phyloP scores from a whole-genome alignment of 2,329 filamentous ascomycete genomes.

The Fusarium subtropicale region DNA sequence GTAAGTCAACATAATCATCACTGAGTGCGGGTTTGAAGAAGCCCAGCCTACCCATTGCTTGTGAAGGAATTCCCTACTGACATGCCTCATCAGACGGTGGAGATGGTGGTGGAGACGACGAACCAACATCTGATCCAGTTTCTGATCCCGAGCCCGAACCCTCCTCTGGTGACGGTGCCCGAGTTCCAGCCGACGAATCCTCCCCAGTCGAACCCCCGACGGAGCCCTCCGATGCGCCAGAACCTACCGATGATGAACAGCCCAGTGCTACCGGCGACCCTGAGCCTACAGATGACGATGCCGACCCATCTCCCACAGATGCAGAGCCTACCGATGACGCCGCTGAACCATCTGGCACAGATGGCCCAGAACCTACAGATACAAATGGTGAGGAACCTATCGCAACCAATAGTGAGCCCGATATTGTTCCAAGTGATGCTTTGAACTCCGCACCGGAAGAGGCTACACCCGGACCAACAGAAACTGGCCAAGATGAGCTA shows the following conservation, averaged over 20 bases:
- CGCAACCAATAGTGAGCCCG: neutral
- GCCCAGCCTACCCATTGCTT: rapidly evolving
- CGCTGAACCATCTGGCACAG: neutral
- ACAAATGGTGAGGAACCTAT: conserved; percentile 16
- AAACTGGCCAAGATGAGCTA: neutral
- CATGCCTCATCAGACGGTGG: neutral
- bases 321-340: neutral
- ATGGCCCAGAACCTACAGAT: neutral
- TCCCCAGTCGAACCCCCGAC: neutral
- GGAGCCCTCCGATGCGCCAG: neutral
- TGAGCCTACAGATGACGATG: neutral
- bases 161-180: neutral
- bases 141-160: neutral
- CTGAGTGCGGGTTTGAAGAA: neutral
- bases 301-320: neutral
- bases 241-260: neutral
- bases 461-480: conserved; percentile 1
- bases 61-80: neutral
- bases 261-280: neutral
- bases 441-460: conserved; percentile 6
- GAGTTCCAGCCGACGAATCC: neutral
- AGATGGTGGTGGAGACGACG: neutral
- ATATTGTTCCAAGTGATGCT: conserved; percentile 3
- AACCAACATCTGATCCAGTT: neutral
- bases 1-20: neutral